These are phyloP conservation scores for Tolypocladium album DNA, from an alignment of 2,329 filamentous ascomycete genomes.

Conservation along the genomic window DNA sequence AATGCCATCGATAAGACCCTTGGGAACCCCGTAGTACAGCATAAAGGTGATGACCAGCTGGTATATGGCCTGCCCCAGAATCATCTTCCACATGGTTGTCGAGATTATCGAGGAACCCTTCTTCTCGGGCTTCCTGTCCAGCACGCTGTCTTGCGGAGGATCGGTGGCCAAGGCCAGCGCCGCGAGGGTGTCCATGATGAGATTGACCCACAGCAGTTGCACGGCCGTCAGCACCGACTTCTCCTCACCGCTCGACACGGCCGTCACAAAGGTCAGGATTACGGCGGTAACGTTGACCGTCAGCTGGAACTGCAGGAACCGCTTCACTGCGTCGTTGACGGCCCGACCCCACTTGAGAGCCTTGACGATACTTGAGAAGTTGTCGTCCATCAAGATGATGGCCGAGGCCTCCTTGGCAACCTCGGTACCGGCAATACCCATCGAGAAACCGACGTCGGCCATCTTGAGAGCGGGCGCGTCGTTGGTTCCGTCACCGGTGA, in stretches of 20 bases:
- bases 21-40: conserved; percentile 62
- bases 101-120: conserved; percentile 59
- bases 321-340: conserved; percentile 68
- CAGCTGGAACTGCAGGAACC: conserved; percentile 67
- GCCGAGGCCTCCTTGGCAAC: conserved; percentile 78
- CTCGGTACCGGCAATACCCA: conserved; percentile 76
- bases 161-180: conserved; percentile 83
- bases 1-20: conserved; percentile 28
- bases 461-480: conserved; percentile 73
- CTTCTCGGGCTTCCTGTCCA: conserved; percentile 61
- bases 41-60: conserved; percentile 73
- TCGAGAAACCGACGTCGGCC: conserved; percentile 75
- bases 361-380: conserved; percentile 79
- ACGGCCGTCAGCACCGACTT: conserved; percentile 75
- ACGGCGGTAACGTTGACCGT: conserved; percentile 91
- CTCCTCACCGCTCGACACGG: conserved; percentile 60
- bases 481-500: conserved; percentile 77
- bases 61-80: conserved; percentile 82
- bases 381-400: conserved; percentile 82
- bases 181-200: conserved; percentile 96
- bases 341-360: conserved; percentile 72
- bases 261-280: conserved; percentile 75
- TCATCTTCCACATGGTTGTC: conserved; percentile 98
- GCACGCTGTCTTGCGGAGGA: conserved; percentile 70
- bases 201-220: conserved; percentile 89